Percentiles rank a stretch among this genome's conserved stretches.
phyloP scores from a whole-genome alignment of 805 yeast species.

The Sungouiella thailandica region DNA sequence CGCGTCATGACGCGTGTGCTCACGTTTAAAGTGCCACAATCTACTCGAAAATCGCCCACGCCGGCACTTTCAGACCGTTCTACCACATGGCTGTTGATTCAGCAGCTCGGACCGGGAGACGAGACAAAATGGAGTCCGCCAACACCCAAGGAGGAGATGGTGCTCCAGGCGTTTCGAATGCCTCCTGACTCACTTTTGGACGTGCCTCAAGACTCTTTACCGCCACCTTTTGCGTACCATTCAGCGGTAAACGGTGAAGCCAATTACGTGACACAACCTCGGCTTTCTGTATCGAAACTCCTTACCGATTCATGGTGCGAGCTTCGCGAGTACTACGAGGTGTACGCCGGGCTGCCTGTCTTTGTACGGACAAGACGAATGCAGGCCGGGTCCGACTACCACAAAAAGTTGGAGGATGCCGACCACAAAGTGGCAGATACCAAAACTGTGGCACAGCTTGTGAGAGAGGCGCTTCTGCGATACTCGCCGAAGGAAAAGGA shows the following conservation, averaged over 20 bases:
- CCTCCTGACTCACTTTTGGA: slow-evolving; percentile 6
- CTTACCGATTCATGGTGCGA: slow-evolving; percentile 68
- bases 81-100: slow-evolving; percentile 11
- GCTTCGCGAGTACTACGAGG: slow-evolving; percentile 46
- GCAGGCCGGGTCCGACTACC: slow-evolving; percentile 37
- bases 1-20: slow-evolving; percentile 1
- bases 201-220: slow-evolving; percentile 6
- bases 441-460: slow-evolving; percentile 13
- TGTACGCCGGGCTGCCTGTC: slow-evolving; percentile 41
- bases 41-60: neutral
- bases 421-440: slow-evolving; percentile 47
- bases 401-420: slow-evolving; percentile 9
- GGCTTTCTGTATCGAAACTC: slow-evolving; percentile 58
- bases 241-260: slow-evolving; percentile 8
- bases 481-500: slow-evolving; percentile 8
- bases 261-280: slow-evolving; percentile 11
- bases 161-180: slow-evolving; percentile 7
- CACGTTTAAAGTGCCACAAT: slow-evolving; percentile 5
- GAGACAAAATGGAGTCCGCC: slow-evolving; percentile 7
- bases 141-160: slow-evolving; percentile 7
- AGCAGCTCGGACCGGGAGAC: slow-evolving; percentile 7
- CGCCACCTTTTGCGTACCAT: slow-evolving; percentile 11
- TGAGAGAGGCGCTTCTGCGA: neutral
- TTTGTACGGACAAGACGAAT: slow-evolving; percentile 34
- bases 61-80: slow-evolving; percentile 5